Conservation (phyloP, 2,329 filamentous ascomycete genomes). For the Penicillium sp. region DNA sequence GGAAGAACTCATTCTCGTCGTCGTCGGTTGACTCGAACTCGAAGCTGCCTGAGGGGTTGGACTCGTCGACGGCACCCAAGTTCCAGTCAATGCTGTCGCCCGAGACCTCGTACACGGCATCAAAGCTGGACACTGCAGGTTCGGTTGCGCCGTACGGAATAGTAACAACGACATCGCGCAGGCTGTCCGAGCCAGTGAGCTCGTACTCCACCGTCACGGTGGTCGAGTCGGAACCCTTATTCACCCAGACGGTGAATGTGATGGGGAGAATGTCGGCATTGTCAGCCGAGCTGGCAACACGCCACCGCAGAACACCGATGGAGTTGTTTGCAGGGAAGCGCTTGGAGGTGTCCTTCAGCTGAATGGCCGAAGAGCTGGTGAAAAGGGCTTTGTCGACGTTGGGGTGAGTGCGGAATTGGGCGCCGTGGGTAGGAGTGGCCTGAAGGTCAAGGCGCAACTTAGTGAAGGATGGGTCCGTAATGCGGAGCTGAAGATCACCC, state of each 20-base stretch:
- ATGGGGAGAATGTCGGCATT: slow-evolving; percentile 82
- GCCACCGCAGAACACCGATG: slow-evolving; percentile 91
- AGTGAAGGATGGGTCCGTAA: slow-evolving; percentile 82
- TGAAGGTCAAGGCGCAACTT: slow-evolving; percentile 84
- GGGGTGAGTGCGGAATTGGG: slow-evolving; percentile 91
- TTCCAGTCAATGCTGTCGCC: slow-evolving; percentile 94
- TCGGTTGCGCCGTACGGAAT: slow-evolving; percentile 86
- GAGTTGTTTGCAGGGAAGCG: slow-evolving; percentile 94
- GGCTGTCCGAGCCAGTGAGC: slow-evolving; percentile 71
- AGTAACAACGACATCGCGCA: slow-evolving; percentile 80
- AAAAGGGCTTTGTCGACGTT: slow-evolving; percentile 92
- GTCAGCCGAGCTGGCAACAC: slow-evolving; percentile 72
- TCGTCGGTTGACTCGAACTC: slow-evolving; percentile 90
- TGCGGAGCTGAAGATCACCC: slow-evolving; percentile 87
- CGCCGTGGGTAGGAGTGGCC: slow-evolving; percentile 74
- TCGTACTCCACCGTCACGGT: slow-evolving; percentile 96
- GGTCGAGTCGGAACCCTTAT: slow-evolving; percentile 77
- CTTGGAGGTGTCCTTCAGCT: slow-evolving; percentile 82
- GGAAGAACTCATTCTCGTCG: slow-evolving; percentile 95
- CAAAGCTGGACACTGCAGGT: slow-evolving; percentile 86
- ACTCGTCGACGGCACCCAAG: slow-evolving; percentile 79
- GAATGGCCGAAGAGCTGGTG: slow-evolving; percentile 76
- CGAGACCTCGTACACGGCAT: slow-evolving; percentile 89
- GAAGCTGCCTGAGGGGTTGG: slow-evolving; percentile 80
- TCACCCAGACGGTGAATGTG: slow-evolving; percentile 96